Base-by-base conservation (phyloP, 441 rosid genomes). In the Erysimum pusillum region DNA sequence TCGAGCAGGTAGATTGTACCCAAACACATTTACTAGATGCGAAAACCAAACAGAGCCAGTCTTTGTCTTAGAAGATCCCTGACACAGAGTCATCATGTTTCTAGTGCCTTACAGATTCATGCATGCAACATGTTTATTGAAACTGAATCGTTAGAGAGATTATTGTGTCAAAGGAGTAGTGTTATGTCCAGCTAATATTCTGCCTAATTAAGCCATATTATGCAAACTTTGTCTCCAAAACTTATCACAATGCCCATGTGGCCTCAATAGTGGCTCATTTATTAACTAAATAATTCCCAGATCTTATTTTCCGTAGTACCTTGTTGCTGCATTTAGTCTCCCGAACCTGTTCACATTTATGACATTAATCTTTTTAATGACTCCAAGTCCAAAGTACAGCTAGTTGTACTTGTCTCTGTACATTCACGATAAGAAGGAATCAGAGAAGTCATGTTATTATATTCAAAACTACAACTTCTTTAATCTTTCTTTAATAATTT, bases 161-260 rank as follows among this genome's bases (percentile, higher is more conserved):
- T 60, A 78, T 67, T 61, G 44, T 73, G 74, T 67, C 74, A 67
- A 59, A 67, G 12, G 15, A 14, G 5, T 52, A 61, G 5, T 61
- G 70, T 32, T 68, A 62, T 32, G 38, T 67, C 54, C 81, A 73
- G 81, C 81, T 72, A 72, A 59, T 72, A 51, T 67, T 72, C 3
- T 32, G 35, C 52, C 68, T 73, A 35, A 46, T 53, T 42, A 34
- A 53, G 60, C 67, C 59, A 67, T 67, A 73, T 78, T 65, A 78
- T 78, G 56, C 45, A 73, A 67, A 12, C 32, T 74, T 63, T 79
- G 82, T 79, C 82, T 62, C 78, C 54, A 62, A 79, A 74, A 63
- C 75, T 45, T 68, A 79, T 74, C 82, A 54, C 82, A 74, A 79
- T 7, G 7, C 67, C 61, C 82, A 79, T 79, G 78, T 79, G 76